These are phyloP conservation scores for Perilla frutescens DNA, from an alignment of 257 asterid species.

Conservation along the genomic window DNA sequence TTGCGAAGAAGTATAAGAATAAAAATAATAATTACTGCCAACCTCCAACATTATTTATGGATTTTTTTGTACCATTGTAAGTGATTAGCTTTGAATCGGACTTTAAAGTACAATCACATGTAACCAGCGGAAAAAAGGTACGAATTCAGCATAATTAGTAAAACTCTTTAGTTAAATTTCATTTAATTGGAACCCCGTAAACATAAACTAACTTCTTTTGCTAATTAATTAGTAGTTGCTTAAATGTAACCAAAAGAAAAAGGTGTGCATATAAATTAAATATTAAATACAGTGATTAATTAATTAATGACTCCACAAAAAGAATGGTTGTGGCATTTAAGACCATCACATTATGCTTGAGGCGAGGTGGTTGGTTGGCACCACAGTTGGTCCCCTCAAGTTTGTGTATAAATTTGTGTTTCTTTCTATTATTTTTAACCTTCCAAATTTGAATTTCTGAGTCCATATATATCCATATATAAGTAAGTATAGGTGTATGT, in stretches of 20 bases:
- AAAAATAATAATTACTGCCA: no score
- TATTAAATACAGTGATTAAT: neutral
- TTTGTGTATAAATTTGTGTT: neutral
- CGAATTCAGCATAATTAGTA: no score
- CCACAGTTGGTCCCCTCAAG: neutral
- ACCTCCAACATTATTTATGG: no score
- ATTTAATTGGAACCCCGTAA: no score
- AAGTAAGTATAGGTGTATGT: neutral
- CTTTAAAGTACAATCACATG: no score
- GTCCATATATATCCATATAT: neutral
- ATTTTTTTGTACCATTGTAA: no score
- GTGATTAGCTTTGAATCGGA: no score
- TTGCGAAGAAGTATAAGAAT: no score
- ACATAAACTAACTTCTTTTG: no score
- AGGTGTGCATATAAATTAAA: constrained; percentile 23
- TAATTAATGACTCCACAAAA: constrained; percentile 36
- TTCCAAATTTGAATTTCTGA: neutral
- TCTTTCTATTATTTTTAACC: neutral
- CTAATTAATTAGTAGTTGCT: no score
- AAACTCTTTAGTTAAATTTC: no score
- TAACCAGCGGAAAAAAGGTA: no score
- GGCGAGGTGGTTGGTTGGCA: neutral
- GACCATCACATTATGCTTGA: constrained; percentile 24
- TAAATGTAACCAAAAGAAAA: constrained; percentile 24
- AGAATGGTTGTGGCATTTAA: constrained; percentile 39